Conservation (phyloP, 2,329 filamentous ascomycete species). For the Cladosporium colombiae region DNA sequence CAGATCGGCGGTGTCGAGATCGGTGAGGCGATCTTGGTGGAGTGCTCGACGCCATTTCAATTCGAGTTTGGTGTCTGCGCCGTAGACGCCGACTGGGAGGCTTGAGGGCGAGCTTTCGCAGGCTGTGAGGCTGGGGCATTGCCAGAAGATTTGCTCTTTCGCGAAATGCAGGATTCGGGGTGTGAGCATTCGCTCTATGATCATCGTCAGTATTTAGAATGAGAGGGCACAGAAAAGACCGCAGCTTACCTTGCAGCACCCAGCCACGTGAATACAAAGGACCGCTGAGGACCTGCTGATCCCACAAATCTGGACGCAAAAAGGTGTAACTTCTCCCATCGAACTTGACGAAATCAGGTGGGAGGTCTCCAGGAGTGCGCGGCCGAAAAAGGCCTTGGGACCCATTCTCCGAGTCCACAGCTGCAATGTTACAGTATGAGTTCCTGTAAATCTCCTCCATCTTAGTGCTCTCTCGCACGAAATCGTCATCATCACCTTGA, state of each 20-base stretch:
- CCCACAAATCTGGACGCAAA: conserved; percentile 2
- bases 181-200: conserved; percentile 18
- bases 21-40: neutral
- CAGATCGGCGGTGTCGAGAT: neutral
- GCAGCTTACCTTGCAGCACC: conserved; percentile 11
- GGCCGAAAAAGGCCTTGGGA: conserved; percentile 17
- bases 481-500: conserved; percentile 23
- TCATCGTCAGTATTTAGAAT: neutral
- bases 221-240: neutral
- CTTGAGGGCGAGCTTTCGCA: neutral
- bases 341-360: neutral
- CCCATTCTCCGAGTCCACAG: conserved; percentile 3
- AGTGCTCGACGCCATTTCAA: neutral
- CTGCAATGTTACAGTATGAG: conserved; percentile 6
- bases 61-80: neutral
- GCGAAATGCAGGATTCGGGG: conserved; percentile 21
- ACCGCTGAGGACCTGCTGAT: conserved; percentile 8
- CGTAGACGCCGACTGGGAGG: neutral
- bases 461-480: conserved; percentile 3
- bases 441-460: conserved; percentile 17
- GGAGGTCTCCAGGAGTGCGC: neutral
- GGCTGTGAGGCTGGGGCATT: conserved; percentile 15
- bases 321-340: neutral
- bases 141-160: conserved; percentile 21
- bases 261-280: conserved; percentile 20